phyloP scores from a whole-genome alignment of 1,139 yeast species.

The Scheffersomyces parashehatae region DNA sequence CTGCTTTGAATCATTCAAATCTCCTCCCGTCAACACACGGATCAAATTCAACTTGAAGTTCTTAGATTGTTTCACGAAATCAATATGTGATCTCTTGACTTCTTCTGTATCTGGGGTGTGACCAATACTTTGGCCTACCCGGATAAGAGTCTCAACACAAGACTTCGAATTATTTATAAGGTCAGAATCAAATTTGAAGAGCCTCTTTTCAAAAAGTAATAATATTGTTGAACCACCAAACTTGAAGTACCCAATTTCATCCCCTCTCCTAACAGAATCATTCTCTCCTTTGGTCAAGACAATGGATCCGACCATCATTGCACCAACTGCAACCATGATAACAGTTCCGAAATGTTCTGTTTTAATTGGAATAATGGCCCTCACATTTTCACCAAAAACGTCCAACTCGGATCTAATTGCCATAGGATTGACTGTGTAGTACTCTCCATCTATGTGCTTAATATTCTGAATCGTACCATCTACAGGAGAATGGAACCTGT shows the following conservation, averaged over 20 bases:
- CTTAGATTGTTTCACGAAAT: conserved; percentile 49
- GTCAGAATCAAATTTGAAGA: conserved; percentile 68
- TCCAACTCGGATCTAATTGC: conserved; percentile 86
- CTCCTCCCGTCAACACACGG: conserved; percentile 62
- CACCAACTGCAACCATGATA: conserved; percentile 83
- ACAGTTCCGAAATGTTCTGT: conserved; percentile 76
- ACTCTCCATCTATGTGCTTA: conserved; percentile 76
- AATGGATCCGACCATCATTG: conserved; percentile 98
- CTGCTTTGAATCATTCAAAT: conserved; percentile 30
- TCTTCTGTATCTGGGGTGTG: conserved; percentile 59
- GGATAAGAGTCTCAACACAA: conserved; percentile 76
- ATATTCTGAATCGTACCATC: conserved; percentile 70
- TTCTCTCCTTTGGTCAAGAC: conserved; percentile 69
- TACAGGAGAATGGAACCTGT: conserved; percentile 88
- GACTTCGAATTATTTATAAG: conserved; percentile 64
- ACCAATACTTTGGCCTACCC: conserved; percentile 92
- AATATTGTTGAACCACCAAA: conserved; percentile 94
- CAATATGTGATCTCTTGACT: conserved; percentile 46
- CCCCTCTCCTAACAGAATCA: conserved; percentile 61
- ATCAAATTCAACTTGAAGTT: conserved; percentile 55
- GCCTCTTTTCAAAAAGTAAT: conserved; percentile 43
- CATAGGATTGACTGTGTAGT: conserved; percentile 97
- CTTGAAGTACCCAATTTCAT: conserved; percentile 90
- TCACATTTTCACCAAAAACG: conserved; percentile 89
- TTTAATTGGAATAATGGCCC: conserved; percentile 75